Evolutionary conservation across 2,329 filamentous ascomycete species (phyloP).

Genomic region (Aspergillus nomiae): DNA sequence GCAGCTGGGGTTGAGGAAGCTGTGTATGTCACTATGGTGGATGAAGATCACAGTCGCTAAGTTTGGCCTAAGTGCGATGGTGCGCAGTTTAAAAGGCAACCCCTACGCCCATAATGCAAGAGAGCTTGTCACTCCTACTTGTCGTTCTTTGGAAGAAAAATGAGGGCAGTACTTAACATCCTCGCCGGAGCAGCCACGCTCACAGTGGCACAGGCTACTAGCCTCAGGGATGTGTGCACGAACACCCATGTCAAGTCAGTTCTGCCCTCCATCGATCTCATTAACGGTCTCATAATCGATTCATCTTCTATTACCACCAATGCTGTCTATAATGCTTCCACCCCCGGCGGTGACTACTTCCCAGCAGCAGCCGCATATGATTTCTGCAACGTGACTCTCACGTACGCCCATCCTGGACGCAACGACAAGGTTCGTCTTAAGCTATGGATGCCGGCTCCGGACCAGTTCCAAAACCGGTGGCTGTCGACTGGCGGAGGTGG

Average conservation of each 20-base stretch:
- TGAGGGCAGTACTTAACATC: background rate
- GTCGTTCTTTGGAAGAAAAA: background rate
- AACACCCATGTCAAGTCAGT: background rate
- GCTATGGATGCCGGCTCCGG: conserved; percentile 48
- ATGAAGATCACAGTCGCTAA: background rate
- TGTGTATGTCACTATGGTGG: background rate
- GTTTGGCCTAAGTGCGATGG: background rate
- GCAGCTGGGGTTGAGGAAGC: background rate
- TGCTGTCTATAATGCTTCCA: background rate
- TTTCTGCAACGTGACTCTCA: conserved; percentile 51
- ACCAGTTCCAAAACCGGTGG: conserved; percentile 49
- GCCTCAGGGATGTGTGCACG: background rate
- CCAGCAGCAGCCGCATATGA: conserved; percentile 16
- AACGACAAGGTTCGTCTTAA: conserved; percentile 39
- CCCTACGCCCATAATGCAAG: background rate
- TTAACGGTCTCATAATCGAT: background rate
- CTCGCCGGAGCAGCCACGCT: background rate
- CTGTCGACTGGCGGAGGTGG: conserved; percentile 52
- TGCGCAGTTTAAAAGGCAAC: background rate
- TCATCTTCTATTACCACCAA: background rate
- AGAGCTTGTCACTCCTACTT: background rate
- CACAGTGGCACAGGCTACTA: background rate
- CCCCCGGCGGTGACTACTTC: conserved; percentile 8
- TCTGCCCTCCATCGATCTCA: background rate
- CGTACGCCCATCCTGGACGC: conserved; percentile 48